Evolutionary conservation across 768 basidiomycete genomes (phyloP), one percentile per base, ranked within the genome.

Genomic region (Trametes meyenii): DNA sequence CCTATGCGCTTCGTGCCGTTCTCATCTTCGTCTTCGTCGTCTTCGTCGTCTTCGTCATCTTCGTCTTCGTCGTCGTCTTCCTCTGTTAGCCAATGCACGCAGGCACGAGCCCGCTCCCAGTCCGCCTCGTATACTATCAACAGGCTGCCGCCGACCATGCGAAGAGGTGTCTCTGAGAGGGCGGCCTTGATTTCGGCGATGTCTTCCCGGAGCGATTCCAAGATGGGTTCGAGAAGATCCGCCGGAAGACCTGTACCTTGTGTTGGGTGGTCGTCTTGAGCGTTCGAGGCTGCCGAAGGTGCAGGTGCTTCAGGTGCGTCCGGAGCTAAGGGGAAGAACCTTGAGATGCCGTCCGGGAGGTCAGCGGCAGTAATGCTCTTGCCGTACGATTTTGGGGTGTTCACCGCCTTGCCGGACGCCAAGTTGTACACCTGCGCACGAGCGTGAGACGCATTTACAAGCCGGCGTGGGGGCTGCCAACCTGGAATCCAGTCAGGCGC

Each of bases 401-500:
- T 76, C 48, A 89, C 76, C 13, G 87, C 82, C n/a, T 76, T 70
- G 12, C 77, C 73, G 0, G 85, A 79, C 17, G 75, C 67, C 51
- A 88, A 81, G 67, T 93, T 83, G 73, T 90, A 89, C 3, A 94
- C 90, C 94, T 94, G 51, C 26, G 50, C 50, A 16, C 42, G 11
- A 45, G 23, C 16, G 29, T 24, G 40, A 46, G 13, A 16, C 13
- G 36, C 33, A 35, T 33, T 39, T 23, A 19, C 38, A 45, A 24
- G 21, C 5, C n/a, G 39, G 36, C 56, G 29, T 11, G 48, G 40
- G 36, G 55, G 56, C 35, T 33, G 71, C 82, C 54, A 65, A 94
- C 96, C 80, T 94, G 92, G 74, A 94, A 98, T 7, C 92, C 97
- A 1, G 95, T 97, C 50, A 98, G 73, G 40, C 92, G 76, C 3